These are phyloP conservation scores for Petunia secreta DNA, from an alignment of 257 asterid genomes.

Conservation along the genomic window DNA sequence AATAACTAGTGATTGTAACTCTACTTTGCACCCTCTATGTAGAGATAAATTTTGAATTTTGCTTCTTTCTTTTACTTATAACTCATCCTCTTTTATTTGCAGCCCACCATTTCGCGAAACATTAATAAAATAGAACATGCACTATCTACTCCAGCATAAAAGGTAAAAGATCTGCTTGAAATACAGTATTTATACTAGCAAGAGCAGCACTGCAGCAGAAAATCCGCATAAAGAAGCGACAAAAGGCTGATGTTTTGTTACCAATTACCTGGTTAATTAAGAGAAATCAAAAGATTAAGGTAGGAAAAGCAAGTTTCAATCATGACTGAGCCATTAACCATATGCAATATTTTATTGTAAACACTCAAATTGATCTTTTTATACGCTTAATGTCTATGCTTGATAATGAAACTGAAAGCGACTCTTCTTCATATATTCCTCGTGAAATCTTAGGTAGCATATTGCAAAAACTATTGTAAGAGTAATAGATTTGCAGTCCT, in stretches of 20 bases:
- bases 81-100: neutral
- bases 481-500: neutral
- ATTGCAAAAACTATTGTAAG: neutral
- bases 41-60: neutral
- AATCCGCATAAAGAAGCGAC: slow-evolving; percentile 16
- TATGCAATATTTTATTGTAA: neutral
- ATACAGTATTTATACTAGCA: no score
- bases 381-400: neutral
- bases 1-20: neutral
- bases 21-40: neutral
- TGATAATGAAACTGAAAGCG: slow-evolving; percentile 15
- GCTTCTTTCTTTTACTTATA: neutral
- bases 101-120: neutral
- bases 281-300: neutral
- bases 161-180: neutral
- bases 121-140: neutral
- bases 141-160: neutral
- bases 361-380: neutral
- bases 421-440: neutral
- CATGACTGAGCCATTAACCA: neutral
- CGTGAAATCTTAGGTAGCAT: slow-evolving; percentile 7
- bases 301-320: neutral
- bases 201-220: neutral
- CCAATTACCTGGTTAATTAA: slow-evolving; percentile 5
- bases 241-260: neutral